Evolutionary conservation across 805 yeast genomes (phyloP), one percentile per base, ranked within the genome.

Genomic region (Barnettozyma californica): DNA sequence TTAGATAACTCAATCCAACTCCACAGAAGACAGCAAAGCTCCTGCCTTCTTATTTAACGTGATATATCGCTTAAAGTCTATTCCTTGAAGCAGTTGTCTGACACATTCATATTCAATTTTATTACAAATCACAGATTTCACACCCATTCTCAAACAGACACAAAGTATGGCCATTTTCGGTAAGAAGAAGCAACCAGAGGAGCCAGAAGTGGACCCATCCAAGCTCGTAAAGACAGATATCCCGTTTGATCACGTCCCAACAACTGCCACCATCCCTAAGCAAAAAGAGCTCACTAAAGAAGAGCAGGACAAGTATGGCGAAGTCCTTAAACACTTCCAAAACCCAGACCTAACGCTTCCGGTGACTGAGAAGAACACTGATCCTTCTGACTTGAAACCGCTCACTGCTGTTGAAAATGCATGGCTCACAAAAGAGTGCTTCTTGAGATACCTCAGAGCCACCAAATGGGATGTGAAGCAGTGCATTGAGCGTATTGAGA

Each of bases 341-440:
- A 61, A 76, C 53, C 62, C 64, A 7, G 52, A 53, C 8, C 68
- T 36, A 50, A 56, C 42, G 48, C 52, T 33, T 45, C 66, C 69
- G 47, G 54, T 48, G 19, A 69, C 70, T 41, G 75, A 76, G 45
- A 65, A 63, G 47, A 63, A 68, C 29, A 66, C 66, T 20, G 35
- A 46, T 25, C 44, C 49, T 13, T 63, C 65, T 1, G 65, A 65
- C n/a, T 64, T 66, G 44, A 61, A 23, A 81, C 86, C 50, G 73
- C 71, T 62, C 60, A 75, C 61, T 0, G 70, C 62, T 19, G 69
- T 70, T 41, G 99, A 94, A 66, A 85, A 81, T 65, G 84, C 96
- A 0, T 94, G 99, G 99, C 72, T 94, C 48, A 87, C 97, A 2
- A 77, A 85, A 58, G 99, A 94, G 65, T 94, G 99, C 64, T 74